phyloP scores from a whole-genome alignment of 2,329 filamentous ascomycete genomes.

The Colletotrichum lupini region DNA sequence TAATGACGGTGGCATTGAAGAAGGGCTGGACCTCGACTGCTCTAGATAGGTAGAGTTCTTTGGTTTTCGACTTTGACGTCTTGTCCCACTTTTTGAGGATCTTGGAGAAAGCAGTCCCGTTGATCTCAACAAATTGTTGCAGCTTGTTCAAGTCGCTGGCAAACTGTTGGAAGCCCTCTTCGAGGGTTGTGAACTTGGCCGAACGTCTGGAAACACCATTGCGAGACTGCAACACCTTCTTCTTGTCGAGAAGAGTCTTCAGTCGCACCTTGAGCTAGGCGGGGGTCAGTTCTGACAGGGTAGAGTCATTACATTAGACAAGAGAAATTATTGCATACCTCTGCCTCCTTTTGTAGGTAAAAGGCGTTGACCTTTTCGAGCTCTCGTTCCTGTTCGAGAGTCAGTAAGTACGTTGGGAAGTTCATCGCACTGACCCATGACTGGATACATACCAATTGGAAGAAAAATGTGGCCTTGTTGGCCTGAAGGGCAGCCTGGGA shows the following conservation, averaged over 20 bases:
- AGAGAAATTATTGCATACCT: constrained; percentile 67
- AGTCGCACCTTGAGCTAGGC: constrained; percentile 89
- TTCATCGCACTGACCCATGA: constrained; percentile 35
- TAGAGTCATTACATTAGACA: constrained; percentile 2
- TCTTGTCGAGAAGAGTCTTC: constrained; percentile 94
- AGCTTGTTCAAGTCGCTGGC: constrained; percentile 97
- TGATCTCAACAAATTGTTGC: constrained; percentile 98
- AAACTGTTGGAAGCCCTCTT: constrained; percentile 98
- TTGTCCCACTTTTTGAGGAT: constrained; percentile 99
- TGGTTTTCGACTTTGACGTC: constrained; percentile 98
- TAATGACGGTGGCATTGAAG: constrained; percentile 97
- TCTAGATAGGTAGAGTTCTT: constrained; percentile 94
- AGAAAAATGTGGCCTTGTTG: constrained; percentile 99
- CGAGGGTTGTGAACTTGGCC: constrained; percentile 91
- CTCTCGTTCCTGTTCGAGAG: constrained; percentile 82
- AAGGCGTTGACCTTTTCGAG: constrained; percentile 98
- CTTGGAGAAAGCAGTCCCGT: constrained; percentile 97
- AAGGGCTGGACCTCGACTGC: constrained; percentile 98
- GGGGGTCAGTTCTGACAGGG: background rate
- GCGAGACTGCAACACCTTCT: constrained; percentile 87
- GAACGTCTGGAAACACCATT: constrained; percentile 81
- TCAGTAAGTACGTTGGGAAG: constrained; percentile 49
- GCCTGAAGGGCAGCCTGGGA: constrained; percentile 92
- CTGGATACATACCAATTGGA: constrained; percentile 79
- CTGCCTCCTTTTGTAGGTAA: constrained; percentile 97